Evolutionary conservation across 2,329 filamentous ascomycete species (phyloP).

Genomic region (Botrytis sinoallii): DNA sequence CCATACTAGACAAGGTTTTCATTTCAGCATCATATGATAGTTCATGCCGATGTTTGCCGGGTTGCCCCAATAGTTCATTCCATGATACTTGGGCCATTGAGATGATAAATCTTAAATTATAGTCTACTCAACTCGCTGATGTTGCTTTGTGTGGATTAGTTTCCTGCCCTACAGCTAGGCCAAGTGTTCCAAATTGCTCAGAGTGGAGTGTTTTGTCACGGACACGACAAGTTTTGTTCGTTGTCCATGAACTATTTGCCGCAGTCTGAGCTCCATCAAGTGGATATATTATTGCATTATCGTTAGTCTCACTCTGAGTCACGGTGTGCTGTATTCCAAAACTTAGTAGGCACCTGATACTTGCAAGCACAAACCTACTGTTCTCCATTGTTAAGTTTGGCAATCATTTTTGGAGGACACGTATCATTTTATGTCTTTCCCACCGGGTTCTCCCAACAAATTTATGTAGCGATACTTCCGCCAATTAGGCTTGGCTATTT

Average conservation of each 20-base stretch:
- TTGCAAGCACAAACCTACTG: constrained; percentile 18
- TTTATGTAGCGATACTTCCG: neutral
- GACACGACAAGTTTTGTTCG: constrained; percentile 13
- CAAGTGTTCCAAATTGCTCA: constrained; percentile 12
- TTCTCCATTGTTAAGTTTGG: constrained; percentile 9
- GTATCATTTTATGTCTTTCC: constrained; percentile 7
- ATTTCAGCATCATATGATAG: constrained; percentile 8
- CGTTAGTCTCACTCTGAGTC: constrained; percentile 10
- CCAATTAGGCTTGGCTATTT: neutral
- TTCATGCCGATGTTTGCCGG: constrained; percentile 13
- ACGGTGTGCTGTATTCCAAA: constrained; percentile 11
- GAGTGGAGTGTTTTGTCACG: constrained; percentile 9
- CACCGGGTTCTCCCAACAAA: neutral
- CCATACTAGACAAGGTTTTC: neutral
- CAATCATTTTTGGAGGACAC: constrained; percentile 9
- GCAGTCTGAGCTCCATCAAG: neutral
- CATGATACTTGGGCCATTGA: constrained; percentile 12
- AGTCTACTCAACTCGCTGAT: neutral
- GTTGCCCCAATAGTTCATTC: constrained; percentile 18
- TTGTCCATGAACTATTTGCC: constrained; percentile 18
- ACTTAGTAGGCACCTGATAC: neutral
- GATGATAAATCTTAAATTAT: neutral
- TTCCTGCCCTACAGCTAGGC: constrained; percentile 1
- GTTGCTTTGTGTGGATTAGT: constrained; percentile 5
- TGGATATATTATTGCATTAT: constrained; percentile 14